These are phyloP conservation scores for Xylaria scruposa DNA, from an alignment of 495 filamentous ascomycete species.

Conservation along the genomic window DNA sequence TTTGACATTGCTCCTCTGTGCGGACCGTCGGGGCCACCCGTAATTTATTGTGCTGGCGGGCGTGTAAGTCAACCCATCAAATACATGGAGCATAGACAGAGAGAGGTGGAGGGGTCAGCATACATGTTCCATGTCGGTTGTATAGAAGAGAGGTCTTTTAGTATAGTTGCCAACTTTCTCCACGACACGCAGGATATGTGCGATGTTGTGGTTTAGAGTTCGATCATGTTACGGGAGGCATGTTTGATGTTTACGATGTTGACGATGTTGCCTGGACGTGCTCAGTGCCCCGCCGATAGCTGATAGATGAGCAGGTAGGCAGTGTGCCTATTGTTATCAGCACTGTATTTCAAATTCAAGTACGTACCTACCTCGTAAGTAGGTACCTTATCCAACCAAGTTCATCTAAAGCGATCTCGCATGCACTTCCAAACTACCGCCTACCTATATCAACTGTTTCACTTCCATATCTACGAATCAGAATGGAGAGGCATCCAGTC, in stretches of 20 bases:
- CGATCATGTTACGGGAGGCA: not conserved
- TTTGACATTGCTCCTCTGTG: constrained; percentile 69
- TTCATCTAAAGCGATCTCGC: no score
- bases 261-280: constrained; percentile 6
- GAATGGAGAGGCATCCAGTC: not conserved
- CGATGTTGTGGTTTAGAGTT: not conserved
- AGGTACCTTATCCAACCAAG: no score
- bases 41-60: constrained; percentile 74
- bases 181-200: not conserved
- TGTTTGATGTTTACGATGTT: not conserved
- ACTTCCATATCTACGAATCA: not conserved
- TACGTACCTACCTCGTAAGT: no score
- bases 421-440: no score
- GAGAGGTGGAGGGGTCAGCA: constrained; percentile 22
- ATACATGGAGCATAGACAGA: not conserved
- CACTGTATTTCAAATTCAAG: no score
- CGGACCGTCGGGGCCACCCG: constrained; percentile 66
- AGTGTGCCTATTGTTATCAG: no score
- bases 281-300: not conserved
- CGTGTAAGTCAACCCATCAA: constrained; percentile 28
- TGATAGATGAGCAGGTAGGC: no score
- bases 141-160: not conserved
- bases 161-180: not conserved
- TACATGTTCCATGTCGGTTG: constrained; percentile 59
- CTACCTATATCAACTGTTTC: not conserved